Conservation (phyloP, 495 filamentous ascomycete species). For the Hypoxylon subgilvum region DNA sequence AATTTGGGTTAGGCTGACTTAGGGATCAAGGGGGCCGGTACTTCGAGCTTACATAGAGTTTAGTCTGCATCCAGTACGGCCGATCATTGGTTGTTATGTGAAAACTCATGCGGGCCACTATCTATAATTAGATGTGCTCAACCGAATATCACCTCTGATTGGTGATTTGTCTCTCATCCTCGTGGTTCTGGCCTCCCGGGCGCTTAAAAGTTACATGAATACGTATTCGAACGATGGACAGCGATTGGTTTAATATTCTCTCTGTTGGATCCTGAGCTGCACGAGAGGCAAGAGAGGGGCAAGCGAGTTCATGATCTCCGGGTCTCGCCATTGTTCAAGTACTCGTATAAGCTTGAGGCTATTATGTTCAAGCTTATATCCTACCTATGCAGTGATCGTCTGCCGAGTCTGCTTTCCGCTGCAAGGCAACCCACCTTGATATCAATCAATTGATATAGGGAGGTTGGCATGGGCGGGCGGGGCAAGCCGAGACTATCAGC, state of each 20-base stretch:
- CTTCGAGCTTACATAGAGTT: constrained; percentile 18
- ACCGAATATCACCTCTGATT: constrained; percentile 11
- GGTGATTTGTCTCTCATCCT: constrained; percentile 10
- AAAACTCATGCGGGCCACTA: constrained; percentile 1
- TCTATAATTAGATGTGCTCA: constrained; percentile 30
- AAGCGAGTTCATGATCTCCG: constrained; percentile 21
- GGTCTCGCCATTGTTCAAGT: neutral
- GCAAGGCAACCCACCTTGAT: constrained; percentile 28
- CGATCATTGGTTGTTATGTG: constrained; percentile 14
- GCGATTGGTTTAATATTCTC: constrained; percentile 14
- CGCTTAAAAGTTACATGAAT: constrained; percentile 32
- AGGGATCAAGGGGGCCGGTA: constrained; percentile 29
- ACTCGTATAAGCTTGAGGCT: neutral
- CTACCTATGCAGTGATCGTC: constrained; percentile 9
- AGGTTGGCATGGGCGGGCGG: too few species aligned
- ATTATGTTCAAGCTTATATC: too few species aligned
- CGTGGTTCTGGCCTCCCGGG: constrained; percentile 28
- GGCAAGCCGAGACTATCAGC: too few species aligned
- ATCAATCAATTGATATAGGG: neutral
- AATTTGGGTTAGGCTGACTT: too few species aligned
- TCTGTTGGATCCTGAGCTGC: constrained; percentile 5
- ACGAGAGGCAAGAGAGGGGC: too few species aligned
- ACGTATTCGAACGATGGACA: too few species aligned
- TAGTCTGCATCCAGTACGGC: neutral
- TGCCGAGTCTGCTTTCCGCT: constrained; percentile 26